These are phyloP conservation scores for Pseudognaphalium luteoalbum DNA, from an alignment of 129 eudicot species.

Conservation along the genomic window DNA sequence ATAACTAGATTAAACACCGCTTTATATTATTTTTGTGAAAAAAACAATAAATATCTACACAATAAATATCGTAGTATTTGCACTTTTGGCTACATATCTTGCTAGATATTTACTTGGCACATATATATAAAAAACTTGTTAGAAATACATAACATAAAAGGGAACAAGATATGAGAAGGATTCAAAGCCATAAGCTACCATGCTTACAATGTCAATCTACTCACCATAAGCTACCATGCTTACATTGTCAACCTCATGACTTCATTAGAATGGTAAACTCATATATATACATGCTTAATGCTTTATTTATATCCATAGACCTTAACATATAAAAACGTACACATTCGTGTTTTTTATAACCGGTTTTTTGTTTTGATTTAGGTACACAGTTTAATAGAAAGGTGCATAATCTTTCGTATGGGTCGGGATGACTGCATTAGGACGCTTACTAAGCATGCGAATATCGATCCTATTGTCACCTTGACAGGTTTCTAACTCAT, in stretches of 20 bases:
- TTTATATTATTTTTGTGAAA: not conserved
- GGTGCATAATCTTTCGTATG: conserved; percentile 38
- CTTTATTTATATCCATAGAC: not conserved
- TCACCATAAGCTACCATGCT: conserved; percentile 37
- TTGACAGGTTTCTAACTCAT: conserved; percentile 23
- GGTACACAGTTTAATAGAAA: conserved; percentile 39
- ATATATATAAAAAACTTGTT: conserved; percentile 31
- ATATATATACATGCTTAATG: not conserved
- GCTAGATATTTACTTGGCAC: conserved; percentile 28
- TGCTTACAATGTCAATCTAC: conserved; percentile 35
- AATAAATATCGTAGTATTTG: conserved; percentile 31
- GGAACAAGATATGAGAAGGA: conserved; percentile 34
- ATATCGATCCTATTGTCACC: conserved; percentile 30
- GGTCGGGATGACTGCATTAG: conserved; percentile 35
- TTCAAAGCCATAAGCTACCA: conserved; percentile 33
- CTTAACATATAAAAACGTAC: not conserved
- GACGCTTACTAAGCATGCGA: conserved; percentile 35
- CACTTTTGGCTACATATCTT: conserved; percentile 4
- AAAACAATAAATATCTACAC: conserved; percentile 16
- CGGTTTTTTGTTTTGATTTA: not conserved
- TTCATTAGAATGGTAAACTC: conserved; percentile 36
- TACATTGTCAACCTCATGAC: conserved; percentile 38
- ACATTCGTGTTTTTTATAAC: not conserved
- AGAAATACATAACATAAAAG: not conserved
- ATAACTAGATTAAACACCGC: conserved; percentile 28